Percentiles rank a stretch among this genome's conserved stretches.
These are phyloP conservation scores for Wallacemonas sp. DNA, from an alignment of 208 protist species.

Conservation along the genomic window DNA sequence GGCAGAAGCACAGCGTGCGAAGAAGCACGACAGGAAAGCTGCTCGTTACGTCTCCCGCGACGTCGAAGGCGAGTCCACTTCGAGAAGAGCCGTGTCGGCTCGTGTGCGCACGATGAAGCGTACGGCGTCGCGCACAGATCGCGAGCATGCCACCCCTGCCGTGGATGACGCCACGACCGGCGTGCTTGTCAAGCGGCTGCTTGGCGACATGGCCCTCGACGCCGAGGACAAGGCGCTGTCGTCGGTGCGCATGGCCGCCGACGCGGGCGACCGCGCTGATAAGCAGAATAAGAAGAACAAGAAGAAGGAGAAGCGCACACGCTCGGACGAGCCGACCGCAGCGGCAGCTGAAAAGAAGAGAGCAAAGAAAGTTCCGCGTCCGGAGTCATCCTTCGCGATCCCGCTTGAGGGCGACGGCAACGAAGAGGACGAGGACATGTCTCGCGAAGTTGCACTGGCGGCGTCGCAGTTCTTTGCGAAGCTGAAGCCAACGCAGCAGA, in stretches of 20 bases:
- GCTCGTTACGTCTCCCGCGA: neutral
- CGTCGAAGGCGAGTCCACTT: neutral
- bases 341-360: neutral
- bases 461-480: slow-evolving; percentile 51
- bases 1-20: neutral
- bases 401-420: slow-evolving; percentile 31
- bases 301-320: neutral
- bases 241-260: slow-evolving; percentile 3
- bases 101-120: no score
- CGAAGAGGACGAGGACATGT: slow-evolving; percentile 52
- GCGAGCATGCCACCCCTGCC: neutral
- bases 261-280: neutral
- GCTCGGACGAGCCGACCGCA: neutral
- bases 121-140: neutral
- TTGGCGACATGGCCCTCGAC: slow-evolving; percentile 9
- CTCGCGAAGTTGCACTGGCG: slow-evolving; percentile 49
- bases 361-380: neutral
- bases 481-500: slow-evolving; percentile 33
- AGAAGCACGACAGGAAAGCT: neutral
- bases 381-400: slow-evolving; percentile 24
- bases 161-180: neutral
- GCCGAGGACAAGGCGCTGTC: slow-evolving; percentile 1
- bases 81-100: no score
- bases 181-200: slow-evolving; percentile 5
- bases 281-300: neutral